Percentiles rank a stretch among this genome's conserved stretches.
Conservation (phyloP, 169 alveolate species). For the Amoebophrya sp. region DNA sequence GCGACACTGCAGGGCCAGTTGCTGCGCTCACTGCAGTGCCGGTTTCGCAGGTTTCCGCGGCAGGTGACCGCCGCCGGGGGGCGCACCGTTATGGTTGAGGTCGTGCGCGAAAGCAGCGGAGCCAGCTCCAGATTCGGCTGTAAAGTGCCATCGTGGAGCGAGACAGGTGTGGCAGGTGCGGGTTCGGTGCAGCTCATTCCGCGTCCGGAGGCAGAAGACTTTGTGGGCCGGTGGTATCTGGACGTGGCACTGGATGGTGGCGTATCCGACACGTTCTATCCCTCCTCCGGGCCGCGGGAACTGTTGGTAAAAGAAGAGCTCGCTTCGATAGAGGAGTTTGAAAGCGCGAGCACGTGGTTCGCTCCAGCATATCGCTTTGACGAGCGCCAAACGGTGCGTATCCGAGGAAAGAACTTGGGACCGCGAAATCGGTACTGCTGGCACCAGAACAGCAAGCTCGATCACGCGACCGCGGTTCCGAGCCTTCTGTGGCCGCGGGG, state of each 20-base stretch:
- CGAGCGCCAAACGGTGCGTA: neutral
- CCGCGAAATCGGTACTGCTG: neutral
- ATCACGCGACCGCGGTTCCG: neutral
- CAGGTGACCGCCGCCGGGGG: neutral
- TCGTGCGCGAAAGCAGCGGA: neutral
- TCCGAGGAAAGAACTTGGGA: neutral
- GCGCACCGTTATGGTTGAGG: neutral
- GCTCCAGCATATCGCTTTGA: neutral
- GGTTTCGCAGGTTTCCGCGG: neutral
- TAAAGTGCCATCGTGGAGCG: neutral
- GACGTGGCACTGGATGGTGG: neutral
- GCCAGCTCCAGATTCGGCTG: neutral
- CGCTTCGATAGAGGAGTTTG: neutral
- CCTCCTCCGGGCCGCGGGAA: neutral
- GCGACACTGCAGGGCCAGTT: neutral
- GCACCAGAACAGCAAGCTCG: neutral
- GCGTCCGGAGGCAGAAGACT: neutral
- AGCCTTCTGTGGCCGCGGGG: neutral
- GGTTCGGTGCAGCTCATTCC: neutral
- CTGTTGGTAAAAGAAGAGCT: neutral
- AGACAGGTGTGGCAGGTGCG: neutral
- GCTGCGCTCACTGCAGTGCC: neutral
- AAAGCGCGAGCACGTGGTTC: neutral
- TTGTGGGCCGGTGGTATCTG: neutral
- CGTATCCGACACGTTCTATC: neutral